Evolutionary conservation across 139 green algal species (phyloP), one percentile per base, ranked within the genome.

Genomic region (Trebouxia sp.): DNA sequence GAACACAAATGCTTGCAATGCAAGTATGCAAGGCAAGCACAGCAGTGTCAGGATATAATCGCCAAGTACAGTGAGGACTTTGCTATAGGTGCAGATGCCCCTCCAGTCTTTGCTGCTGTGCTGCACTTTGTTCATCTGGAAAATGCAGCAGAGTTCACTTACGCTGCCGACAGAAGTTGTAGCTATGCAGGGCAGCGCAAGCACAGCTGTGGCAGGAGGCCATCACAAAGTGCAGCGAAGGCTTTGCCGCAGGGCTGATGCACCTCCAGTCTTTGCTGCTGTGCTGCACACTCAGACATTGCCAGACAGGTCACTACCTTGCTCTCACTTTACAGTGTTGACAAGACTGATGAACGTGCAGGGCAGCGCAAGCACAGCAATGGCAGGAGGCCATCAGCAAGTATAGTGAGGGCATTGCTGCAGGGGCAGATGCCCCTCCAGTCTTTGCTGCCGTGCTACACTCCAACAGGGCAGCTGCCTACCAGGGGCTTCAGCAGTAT

Each of bases 401-500:
- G 20, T 87, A 87, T 79, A 84, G 28, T 20, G 30, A 28, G 3
- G 83, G 72, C 48, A 37, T 87, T 47, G 58, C 24, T 24, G 48
- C n/a, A 15, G 35, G 28, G 14, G 22, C 10, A 28, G 38, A 56
- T 15, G 41, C 72, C 20, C 37, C 58, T 17, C 74, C 84, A 1
- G 75, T 70, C 7, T 91, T 91, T 74, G 89, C 90, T 1, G 91
- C 92, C 12, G 84, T 97, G 78, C 86, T 97, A 86, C 85, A 93
- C 78, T 82, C 84, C 86, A 97, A 96, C 90, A 83, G 93, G 7
- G 93, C 92, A 0, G 93, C 93, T 5, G 92, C 89, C n/a, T 65
- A 91, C 62, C 87, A 93, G 82, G 80, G 65, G 17, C 39, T 88
- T 30, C 53, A 80, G 0, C 48, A 72, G 28, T 48, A 85, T 0